Evolutionary conservation across 2,329 filamentous ascomycete species (phyloP), one percentile per base, ranked within the genome.

Genomic region (Colletotrichum sp.): DNA sequence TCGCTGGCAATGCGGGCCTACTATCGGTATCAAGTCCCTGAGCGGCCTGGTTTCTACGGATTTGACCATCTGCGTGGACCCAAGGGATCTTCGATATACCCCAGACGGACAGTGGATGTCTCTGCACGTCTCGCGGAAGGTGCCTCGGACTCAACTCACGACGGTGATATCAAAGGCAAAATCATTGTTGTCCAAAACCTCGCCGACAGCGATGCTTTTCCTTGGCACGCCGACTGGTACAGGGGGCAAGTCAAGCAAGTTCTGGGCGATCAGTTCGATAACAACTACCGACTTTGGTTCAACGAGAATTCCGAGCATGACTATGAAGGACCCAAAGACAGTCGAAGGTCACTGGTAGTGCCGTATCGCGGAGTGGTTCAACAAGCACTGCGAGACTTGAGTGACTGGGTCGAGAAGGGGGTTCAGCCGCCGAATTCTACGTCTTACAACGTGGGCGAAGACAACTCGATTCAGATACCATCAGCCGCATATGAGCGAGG

Each of bases 171-270:
- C 49, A 77, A 67, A 1, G 68, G 39, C 30, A 81, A 81, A 68
- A 4, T 80, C 36, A 79, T 81, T n/a, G 73, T 78, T 44, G 68
- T 80, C 65, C 76, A 79, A 49, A 80, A 76, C 13, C 77, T 80
- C 6, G 12, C 71, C 4, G 79, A 80, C 60, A 70, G 60, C n/a
- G 79, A 80, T 15, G 80, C 80, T 5, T 75, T 77, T 18, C 79
- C 79, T 1, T 77, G 77, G 77, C 80, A 81, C 55, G 79, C 80
- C 6, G 78, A 79, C 55, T 81, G 80, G 80, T 81, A 80, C 36
- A 74, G 69, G 15, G 28, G 28, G 8, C 65, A 77, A 30, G 79
- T 80, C 12, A 59, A 64, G 4, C 26, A 72, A 15, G 69, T 66
- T 0, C 59, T 78, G 5, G 78, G 79, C 5, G 39, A n/a, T 4